Conservation (phyloP, 2,329 filamentous ascomycete species). For the Ascocoryne sarcoides region DNA sequence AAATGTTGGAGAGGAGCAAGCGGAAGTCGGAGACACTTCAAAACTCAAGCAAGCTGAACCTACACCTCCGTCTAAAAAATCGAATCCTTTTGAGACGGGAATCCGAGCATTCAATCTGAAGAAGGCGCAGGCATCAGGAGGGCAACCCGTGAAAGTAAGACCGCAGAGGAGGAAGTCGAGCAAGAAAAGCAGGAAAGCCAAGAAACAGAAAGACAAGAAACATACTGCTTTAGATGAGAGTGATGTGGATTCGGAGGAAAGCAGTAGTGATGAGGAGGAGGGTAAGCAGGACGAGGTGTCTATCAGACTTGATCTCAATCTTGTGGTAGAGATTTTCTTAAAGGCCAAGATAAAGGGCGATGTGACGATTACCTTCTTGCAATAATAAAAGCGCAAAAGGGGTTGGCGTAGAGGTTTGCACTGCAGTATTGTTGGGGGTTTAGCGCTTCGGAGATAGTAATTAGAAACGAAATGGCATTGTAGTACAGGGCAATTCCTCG, state of each 20-base stretch:
- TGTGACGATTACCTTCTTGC: constrained; percentile 49
- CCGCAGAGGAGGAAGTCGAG: constrained; percentile 10
- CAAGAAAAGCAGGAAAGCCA: constrained; percentile 5
- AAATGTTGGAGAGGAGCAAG: neutral
- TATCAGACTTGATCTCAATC: constrained; percentile 63
- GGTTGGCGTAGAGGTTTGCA: too few species aligned
- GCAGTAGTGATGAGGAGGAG: constrained; percentile 10
- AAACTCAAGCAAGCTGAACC: too few species aligned
- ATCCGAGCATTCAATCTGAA: constrained; percentile 22
- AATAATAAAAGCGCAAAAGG: too few species aligned
- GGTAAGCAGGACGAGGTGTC: constrained; percentile 50
- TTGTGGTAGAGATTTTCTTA: constrained; percentile 71
- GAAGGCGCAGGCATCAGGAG: constrained; percentile 13
- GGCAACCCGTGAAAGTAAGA: constrained; percentile 18
- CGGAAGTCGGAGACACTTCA: too few species aligned
- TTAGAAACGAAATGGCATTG: too few species aligned
- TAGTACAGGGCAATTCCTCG: too few species aligned
- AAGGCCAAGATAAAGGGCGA: constrained; percentile 78
- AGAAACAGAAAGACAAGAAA: constrained; percentile 10
- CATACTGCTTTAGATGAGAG: constrained; percentile 23
- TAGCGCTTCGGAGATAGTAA: too few species aligned
- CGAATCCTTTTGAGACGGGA: constrained; percentile 15
- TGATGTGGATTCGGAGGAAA: constrained; percentile 3
- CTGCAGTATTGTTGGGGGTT: too few species aligned
- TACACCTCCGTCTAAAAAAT: neutral